Percentiles rank a stretch among this genome's conserved stretches.
phyloP scores from a whole-genome alignment of 345 rosid species.

The Brassica carinata region DNA sequence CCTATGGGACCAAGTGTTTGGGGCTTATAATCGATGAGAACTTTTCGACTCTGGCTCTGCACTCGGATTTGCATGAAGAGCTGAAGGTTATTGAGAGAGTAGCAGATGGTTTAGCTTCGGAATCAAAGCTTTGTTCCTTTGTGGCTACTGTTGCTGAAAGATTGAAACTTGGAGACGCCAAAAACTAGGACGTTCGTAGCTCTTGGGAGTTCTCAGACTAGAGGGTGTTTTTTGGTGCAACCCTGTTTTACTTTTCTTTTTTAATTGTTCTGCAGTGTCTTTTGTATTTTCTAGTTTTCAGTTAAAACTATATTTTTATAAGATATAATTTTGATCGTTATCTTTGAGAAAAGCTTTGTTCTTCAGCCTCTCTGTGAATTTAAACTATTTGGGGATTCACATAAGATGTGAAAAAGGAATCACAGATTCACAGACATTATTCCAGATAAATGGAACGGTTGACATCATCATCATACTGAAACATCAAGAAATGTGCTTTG shows the following conservation, averaged over 20 bases:
- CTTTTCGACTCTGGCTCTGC: constrained; percentile 68
- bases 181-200: constrained; percentile 25
- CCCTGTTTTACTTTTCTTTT: neutral
- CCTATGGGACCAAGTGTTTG: constrained; percentile 65
- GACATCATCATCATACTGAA: neutral
- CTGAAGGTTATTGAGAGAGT: constrained; percentile 52
- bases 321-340: constrained; percentile 9
- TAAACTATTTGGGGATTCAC: neutral
- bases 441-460: neutral
- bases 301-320: neutral
- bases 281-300: constrained; percentile 26
- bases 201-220: neutral
- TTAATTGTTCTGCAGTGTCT: neutral
- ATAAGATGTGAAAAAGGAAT: too few species aligned
- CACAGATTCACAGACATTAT: neutral
- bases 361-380: neutral
- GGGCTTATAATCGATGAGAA: constrained; percentile 75
- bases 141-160: constrained; percentile 49
- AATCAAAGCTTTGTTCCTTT: constrained; percentile 57
- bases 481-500: neutral
- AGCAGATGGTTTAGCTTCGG: constrained; percentile 61
- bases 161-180: constrained; percentile 49
- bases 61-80: constrained; percentile 72
- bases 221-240: neutral
- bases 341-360: neutral